Conservation (phyloP, 805 yeast genomes). For the Saccharomyces mikatae region DNA sequence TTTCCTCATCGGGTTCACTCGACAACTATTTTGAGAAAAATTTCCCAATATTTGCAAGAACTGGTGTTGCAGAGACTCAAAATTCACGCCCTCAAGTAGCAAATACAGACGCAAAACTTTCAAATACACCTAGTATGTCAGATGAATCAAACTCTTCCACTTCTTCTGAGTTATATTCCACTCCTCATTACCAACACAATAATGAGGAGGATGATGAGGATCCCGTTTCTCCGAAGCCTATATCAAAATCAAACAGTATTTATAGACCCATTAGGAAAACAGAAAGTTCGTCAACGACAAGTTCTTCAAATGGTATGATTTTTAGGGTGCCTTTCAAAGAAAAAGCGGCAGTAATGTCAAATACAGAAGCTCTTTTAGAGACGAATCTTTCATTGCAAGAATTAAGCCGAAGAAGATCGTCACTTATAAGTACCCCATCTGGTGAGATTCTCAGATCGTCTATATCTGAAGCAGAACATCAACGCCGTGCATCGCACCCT, state of each 20-base stretch:
- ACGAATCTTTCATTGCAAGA: conserved; percentile 5
- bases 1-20: conserved; percentile 10
- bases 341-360: conserved; percentile 11
- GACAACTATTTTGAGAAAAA: conserved; percentile 3
- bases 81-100: not conserved
- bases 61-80: not conserved
- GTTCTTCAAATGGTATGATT: conserved; percentile 26
- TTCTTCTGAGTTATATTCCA: not conserved
- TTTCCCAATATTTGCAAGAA: conserved; percentile 4
- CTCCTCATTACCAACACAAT: not conserved
- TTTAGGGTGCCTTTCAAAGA: conserved; percentile 66
- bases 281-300: conserved; percentile 15
- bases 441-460: conserved; percentile 8
- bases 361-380: conserved; percentile 5
- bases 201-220: conserved; percentile 9
- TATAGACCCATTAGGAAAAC: conserved; percentile 5
- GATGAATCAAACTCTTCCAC: not conserved
- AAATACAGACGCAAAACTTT: not conserved
- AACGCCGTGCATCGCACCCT: conserved; percentile 25
- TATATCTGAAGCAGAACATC: conserved; percentile 1
- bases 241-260: conserved; percentile 1
- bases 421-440: conserved; percentile 10
- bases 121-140: not conserved
- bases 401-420: conserved; percentile 12
- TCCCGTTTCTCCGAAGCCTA: conserved; percentile 11